Percentiles rank a stretch among this genome's conserved stretches.
Evolutionary conservation across 1,284 basidiomycete genomes (phyloP).

Genomic region (Leccinum solheimii): DNA sequence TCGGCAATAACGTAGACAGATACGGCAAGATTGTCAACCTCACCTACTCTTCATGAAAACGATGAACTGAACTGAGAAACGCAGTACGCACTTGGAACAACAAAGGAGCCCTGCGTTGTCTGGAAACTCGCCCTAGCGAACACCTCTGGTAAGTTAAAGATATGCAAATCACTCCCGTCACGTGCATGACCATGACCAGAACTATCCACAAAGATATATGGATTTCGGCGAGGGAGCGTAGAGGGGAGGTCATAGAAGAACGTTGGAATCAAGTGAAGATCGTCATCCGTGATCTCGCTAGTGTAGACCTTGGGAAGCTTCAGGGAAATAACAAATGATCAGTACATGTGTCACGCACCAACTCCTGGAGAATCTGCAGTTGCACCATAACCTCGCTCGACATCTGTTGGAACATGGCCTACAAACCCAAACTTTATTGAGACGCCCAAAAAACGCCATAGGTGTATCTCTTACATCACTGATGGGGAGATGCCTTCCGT

Average conservation of each 20-base stretch:
- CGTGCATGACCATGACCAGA: slow-evolving; percentile 17
- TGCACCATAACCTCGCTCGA: slow-evolving; percentile 65
- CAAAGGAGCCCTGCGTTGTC: slow-evolving; percentile 20
- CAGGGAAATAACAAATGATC: neutral
- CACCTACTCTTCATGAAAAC: slow-evolving; percentile 18
- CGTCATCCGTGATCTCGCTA: slow-evolving; percentile 59
- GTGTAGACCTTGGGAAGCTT: slow-evolving; percentile 57
- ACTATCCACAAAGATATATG: slow-evolving; percentile 58
- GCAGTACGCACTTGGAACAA: slow-evolving; percentile 27
- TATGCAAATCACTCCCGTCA: slow-evolving; percentile 13
- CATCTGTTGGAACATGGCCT: slow-evolving; percentile 69
- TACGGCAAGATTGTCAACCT: slow-evolving; percentile 41
- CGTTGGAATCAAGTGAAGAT: slow-evolving; percentile 54
- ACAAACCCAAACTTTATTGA: slow-evolving; percentile 7
- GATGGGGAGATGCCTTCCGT: slow-evolving; percentile 78
- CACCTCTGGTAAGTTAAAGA: slow-evolving; percentile 32
- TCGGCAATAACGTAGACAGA: slow-evolving; percentile 79
- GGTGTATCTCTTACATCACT: slow-evolving; percentile 58
- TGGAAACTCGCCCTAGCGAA: slow-evolving; percentile 23
- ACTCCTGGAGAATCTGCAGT: slow-evolving; percentile 69
- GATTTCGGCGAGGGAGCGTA: slow-evolving; percentile 69
- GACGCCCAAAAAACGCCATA: neutral
- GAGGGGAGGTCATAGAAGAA: slow-evolving; percentile 91
- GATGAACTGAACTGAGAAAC: neutral
- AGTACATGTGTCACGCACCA: slow-evolving; percentile 43